These are phyloP conservation scores for Cercospora nicotianae DNA, from an alignment of 2,329 filamentous ascomycete species.

Conservation along the genomic window DNA sequence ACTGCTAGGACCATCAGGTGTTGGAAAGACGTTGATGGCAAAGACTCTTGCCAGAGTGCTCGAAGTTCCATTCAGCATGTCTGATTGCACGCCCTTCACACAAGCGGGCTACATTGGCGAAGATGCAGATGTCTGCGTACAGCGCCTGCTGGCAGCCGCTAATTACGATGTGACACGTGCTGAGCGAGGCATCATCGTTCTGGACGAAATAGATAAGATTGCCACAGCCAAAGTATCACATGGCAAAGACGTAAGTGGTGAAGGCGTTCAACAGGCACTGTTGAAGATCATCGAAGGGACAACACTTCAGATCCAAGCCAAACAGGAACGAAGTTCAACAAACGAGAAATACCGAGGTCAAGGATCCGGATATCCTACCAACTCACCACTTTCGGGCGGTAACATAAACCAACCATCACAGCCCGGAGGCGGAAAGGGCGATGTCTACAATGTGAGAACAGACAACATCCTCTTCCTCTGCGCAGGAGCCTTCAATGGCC, in stretches of 20 bases:
- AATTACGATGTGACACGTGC: constrained; percentile 83
- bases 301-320: constrained; percentile 87
- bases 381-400: constrained; percentile 41
- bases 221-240: constrained; percentile 83
- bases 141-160: constrained; percentile 82
- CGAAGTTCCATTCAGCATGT: constrained; percentile 94
- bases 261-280: constrained; percentile 93
- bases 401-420: constrained; percentile 32
- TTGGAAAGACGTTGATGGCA: constrained; percentile 94
- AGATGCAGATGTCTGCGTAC: constrained; percentile 94
- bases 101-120: constrained; percentile 97
- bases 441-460: constrained; percentile 75
- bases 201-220: constrained; percentile 98
- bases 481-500: constrained; percentile 88
- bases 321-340: constrained; percentile 60
- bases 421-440: constrained; percentile 48
- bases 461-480: constrained; percentile 98
- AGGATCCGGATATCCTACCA: constrained; percentile 36
- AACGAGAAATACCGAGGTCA: constrained; percentile 22
- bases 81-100: constrained; percentile 92
- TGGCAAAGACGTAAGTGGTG: constrained; percentile 90
- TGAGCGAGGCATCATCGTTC: constrained; percentile 88
- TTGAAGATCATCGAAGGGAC: constrained; percentile 96
- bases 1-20: constrained; percentile 85
- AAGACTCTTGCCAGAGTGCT: constrained; percentile 88